Evolutionary conservation across 2,329 filamentous ascomycete species (phyloP).

Genomic region (Talaromyces sp.): DNA sequence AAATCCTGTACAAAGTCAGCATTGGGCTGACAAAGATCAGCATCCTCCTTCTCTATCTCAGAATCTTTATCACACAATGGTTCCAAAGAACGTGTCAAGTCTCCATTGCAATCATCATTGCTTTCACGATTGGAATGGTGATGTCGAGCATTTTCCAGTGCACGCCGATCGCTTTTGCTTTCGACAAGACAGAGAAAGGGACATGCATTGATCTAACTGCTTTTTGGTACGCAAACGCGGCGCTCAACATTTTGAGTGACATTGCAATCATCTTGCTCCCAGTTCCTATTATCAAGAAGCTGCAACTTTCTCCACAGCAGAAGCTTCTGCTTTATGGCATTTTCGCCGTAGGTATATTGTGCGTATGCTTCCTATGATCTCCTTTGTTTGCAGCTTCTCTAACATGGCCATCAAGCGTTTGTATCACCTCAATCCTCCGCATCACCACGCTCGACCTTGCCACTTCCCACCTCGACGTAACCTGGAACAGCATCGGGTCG

Average conservation of each 20-base stretch:
- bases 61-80: conserved; percentile 41
- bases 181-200: conserved; percentile 23
- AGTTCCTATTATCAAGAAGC: conserved; percentile 41
- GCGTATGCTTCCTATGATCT: not conserved
- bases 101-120: conserved; percentile 40
- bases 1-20: conserved; percentile 38
- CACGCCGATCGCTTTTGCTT: conserved; percentile 27
- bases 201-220: conserved; percentile 40
- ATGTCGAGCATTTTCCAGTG: conserved; percentile 38
- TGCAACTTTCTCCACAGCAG: conserved; percentile 45
- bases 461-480: conserved; percentile 34
- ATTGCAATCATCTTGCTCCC: conserved; percentile 46
- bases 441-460: conserved; percentile 34
- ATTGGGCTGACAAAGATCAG: conserved; percentile 46
- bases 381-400: conserved; percentile 28
- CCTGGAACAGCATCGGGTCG: conserved; percentile 30
- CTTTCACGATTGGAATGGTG: conserved; percentile 37
- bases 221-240: conserved; percentile 47
- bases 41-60: conserved; percentile 50
- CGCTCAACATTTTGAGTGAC: conserved; percentile 47
- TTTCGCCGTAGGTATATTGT: conserved; percentile 38
- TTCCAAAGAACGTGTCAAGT: conserved; percentile 39
- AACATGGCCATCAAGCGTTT: conserved; percentile 29
- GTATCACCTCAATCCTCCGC: conserved; percentile 37
- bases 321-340: conserved; percentile 43